Conservation (phyloP, 148 eudicot species). For the Bassia scoparia region DNA sequence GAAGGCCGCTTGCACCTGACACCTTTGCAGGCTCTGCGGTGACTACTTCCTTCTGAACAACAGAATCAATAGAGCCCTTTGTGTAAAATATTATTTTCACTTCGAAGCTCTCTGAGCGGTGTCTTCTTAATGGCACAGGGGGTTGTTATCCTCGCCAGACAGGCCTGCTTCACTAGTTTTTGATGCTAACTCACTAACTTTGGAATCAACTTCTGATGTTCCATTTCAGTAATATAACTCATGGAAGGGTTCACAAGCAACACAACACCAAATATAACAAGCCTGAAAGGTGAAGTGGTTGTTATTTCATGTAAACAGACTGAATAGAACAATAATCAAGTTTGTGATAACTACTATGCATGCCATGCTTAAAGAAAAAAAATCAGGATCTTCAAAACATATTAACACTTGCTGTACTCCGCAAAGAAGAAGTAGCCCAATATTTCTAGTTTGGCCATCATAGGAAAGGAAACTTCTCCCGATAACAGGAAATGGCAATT, state of each 20-base stretch:
- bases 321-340: not conserved
- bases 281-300: slow-evolving; percentile 18
- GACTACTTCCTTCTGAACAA: slow-evolving; percentile 35
- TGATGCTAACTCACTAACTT: slow-evolving; percentile 35
- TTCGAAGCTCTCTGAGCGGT: slow-evolving; percentile 53
- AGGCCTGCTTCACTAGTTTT: slow-evolving; percentile 38
- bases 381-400: not conserved
- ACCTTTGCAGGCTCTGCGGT: slow-evolving; percentile 37
- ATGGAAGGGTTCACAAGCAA: slow-evolving; percentile 20
- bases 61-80: slow-evolving; percentile 41
- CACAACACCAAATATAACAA: slow-evolving; percentile 8
- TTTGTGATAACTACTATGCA: not conserved
- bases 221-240: slow-evolving; percentile 36
- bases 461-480: not conserved
- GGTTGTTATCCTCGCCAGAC: slow-evolving; percentile 43
- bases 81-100: slow-evolving; percentile 43
- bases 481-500: not conserved
- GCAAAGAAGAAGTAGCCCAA: not conserved
- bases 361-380: not conserved
- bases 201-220: slow-evolving; percentile 46
- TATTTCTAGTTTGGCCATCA: not conserved
- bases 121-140: slow-evolving; percentile 43
- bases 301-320: not conserved
- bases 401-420: no score
- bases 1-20: slow-evolving; percentile 50